phyloP scores from a whole-genome alignment of 495 filamentous ascomycete species.

The Daldinia caldariorum region DNA sequence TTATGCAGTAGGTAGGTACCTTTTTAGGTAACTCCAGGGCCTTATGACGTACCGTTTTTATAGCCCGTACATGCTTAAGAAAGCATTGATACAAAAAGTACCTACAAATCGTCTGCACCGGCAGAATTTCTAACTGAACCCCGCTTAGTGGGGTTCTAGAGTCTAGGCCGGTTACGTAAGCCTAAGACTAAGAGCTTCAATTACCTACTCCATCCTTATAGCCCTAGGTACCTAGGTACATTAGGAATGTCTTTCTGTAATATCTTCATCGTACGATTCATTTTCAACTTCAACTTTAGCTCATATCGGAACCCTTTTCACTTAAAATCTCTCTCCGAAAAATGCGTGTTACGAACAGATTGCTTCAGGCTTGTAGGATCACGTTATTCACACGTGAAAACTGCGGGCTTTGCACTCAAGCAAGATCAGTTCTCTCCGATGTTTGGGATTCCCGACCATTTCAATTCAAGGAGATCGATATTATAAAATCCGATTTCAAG shows the following conservation, averaged over 20 bases:
- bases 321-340: background rate
- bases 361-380: slow-evolving; percentile 71
- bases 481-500: slow-evolving; percentile 71
- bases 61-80: background rate
- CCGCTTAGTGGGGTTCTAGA: slow-evolving; percentile 13
- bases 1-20: slow-evolving; percentile 14
- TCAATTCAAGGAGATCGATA: slow-evolving; percentile 80
- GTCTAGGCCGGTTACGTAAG: no score
- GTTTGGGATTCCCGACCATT: slow-evolving; percentile 76
- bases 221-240: no score
- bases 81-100: background rate
- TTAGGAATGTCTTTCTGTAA: no score
- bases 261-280: background rate
- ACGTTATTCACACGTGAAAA: slow-evolving; percentile 84
- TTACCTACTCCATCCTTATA: no score
- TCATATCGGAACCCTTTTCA: background rate
- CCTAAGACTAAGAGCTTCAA: no score
- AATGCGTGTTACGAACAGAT: slow-evolving; percentile 54
- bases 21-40: slow-evolving; percentile 7
- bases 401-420: slow-evolving; percentile 82
- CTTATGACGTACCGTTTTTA: slow-evolving; percentile 33
- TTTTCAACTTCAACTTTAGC: background rate
- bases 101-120: background rate
- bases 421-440: slow-evolving; percentile 74
- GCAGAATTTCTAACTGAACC: slow-evolving; percentile 17